phyloP scores from a whole-genome alignment of 2,329 filamentous ascomycete species.

The Fusarium azukiicola region DNA sequence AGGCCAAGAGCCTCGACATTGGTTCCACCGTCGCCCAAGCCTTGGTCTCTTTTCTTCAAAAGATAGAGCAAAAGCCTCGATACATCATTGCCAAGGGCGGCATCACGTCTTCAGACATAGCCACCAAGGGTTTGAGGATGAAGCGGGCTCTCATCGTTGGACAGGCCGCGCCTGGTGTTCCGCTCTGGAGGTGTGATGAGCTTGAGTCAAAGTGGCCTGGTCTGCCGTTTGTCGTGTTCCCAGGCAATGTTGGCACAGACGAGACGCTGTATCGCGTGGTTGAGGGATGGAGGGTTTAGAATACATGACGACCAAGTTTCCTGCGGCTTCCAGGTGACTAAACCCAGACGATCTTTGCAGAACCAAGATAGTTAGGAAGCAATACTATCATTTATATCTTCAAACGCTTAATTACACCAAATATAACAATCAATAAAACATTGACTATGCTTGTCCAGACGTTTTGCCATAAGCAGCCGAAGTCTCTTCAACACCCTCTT shows the following conservation, averaged over 20 bases:
- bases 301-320: no score
- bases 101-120: conserved; percentile 79
- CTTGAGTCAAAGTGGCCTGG: conserved; percentile 71
- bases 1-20: conserved; percentile 74
- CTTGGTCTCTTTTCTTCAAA: conserved; percentile 72
- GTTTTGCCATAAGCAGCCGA: no score
- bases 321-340: no score
- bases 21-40: conserved; percentile 73
- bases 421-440: no score
- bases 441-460: no score
- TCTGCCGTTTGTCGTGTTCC: conserved; percentile 67
- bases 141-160: conserved; percentile 76
- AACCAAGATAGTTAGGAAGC: no score
- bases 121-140: conserved; percentile 76
- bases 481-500: no score
- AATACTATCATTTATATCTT: no score
- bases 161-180: conserved; percentile 78
- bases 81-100: conserved; percentile 81
- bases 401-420: no score
- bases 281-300: conserved; percentile 32
- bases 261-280: conserved; percentile 46
- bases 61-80: conserved; percentile 70
- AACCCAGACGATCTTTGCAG: no score
- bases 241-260: conserved; percentile 46
- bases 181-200: conserved; percentile 79